These are phyloP conservation scores for Oidiodendron maius DNA, from an alignment of 495 filamentous ascomycete genomes.

Conservation along the genomic window DNA sequence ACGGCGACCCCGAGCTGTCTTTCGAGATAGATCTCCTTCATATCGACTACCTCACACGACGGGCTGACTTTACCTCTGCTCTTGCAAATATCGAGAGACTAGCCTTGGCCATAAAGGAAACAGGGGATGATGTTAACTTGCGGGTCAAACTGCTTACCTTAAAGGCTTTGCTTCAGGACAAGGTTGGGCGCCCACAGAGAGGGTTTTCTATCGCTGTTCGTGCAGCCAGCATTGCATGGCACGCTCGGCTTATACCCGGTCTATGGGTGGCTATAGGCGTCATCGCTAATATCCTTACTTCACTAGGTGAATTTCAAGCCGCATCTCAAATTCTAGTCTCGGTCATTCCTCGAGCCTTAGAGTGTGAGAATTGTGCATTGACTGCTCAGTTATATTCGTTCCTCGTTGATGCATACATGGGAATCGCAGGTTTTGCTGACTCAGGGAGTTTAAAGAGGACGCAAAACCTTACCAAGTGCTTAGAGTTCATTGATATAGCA, in stretches of 20 bases:
- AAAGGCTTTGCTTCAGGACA: constrained; percentile 70
- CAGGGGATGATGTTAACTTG: constrained; percentile 67
- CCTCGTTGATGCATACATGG: constrained; percentile 82
- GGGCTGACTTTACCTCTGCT: constrained; percentile 55
- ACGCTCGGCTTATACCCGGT: constrained; percentile 61
- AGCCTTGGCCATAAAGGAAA: constrained; percentile 56
- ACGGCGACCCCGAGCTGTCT: constrained; percentile 59
- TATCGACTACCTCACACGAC: constrained; percentile 65
- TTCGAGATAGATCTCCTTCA: constrained; percentile 64
- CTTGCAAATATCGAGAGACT: constrained; percentile 63
- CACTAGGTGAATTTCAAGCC: constrained; percentile 68
- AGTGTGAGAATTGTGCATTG: constrained; percentile 61
- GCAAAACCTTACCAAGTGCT: constrained; percentile 57
- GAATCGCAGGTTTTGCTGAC: constrained; percentile 57
- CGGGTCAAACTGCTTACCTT: constrained; percentile 68
- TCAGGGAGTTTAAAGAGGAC: constrained; percentile 28
- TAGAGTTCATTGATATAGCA: constrained; percentile 63
- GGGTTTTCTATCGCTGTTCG: constrained; percentile 80
- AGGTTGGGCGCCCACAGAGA: constrained; percentile 65
- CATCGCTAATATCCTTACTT: constrained; percentile 62
- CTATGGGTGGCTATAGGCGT: constrained; percentile 74
- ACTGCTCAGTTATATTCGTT: constrained; percentile 63
- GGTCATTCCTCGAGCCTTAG: constrained; percentile 76
- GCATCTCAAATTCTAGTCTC: constrained; percentile 61
- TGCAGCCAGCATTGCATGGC: constrained; percentile 71